These are phyloP conservation scores for Bimuria novae-zelandiae DNA, from an alignment of 2,329 filamentous ascomycete species.

Conservation along the genomic window DNA sequence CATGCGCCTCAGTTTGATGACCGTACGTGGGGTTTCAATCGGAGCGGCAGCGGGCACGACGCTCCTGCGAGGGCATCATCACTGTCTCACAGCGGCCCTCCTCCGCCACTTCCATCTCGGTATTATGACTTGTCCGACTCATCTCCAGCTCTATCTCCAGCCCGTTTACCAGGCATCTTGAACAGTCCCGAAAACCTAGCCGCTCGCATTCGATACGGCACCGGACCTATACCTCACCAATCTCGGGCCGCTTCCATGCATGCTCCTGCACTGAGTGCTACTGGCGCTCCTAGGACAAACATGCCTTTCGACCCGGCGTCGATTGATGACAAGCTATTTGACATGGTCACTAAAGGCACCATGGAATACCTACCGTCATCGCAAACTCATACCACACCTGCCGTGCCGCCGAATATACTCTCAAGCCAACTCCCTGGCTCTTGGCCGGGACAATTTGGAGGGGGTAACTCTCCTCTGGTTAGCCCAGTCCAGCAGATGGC, in stretches of 20 bases:
- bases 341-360: constrained; percentile 28
- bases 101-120: background rate
- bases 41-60: background rate
- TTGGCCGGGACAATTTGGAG: constrained; percentile 24
- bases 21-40: background rate
- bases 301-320: constrained; percentile 18
- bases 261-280: background rate
- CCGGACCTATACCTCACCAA: constrained; percentile 28
- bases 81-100: background rate
- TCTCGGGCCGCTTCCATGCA: background rate
- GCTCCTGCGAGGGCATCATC: background rate
- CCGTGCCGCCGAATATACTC: background rate
- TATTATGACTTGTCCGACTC: background rate
- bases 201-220: constrained; percentile 31
- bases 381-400: background rate
- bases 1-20: constrained; percentile 23
- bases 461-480: background rate
- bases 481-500: background rate
- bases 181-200: constrained; percentile 14
- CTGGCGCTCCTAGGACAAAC: background rate
- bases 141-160: background rate
- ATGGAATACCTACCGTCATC: constrained; percentile 18
- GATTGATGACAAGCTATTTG: constrained; percentile 23
- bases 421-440: constrained; percentile 27
- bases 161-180: constrained; percentile 13